Conservation (phyloP, 768 basidiomycete genomes). For the Kwoniella mangroviensis region DNA sequence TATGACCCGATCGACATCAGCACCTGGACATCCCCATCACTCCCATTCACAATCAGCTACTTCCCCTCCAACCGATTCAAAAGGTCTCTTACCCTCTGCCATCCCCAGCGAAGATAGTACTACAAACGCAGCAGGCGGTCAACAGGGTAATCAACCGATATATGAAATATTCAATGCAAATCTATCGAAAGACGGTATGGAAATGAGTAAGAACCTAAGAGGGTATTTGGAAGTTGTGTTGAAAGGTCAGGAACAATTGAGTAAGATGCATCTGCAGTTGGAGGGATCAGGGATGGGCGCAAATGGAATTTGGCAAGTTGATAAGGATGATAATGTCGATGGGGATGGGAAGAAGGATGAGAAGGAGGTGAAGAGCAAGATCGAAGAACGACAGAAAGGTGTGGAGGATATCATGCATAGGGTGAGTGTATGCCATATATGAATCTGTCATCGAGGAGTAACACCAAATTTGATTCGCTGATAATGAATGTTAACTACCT, state of each 20-base stretch:
- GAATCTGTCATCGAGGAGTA: no score
- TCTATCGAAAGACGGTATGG: constrained; percentile 28
- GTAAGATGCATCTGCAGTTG: constrained; percentile 44
- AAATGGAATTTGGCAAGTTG: constrained; percentile 21
- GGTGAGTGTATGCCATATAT: constrained; percentile 26
- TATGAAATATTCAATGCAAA: constrained; percentile 50
- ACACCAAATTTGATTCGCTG: not conserved
- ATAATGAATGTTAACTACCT: no score
- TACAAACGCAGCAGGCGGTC: not conserved
- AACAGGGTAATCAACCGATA: constrained; percentile 32
- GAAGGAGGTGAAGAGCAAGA: constrained; percentile 11
- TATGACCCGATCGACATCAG: constrained; percentile 14
- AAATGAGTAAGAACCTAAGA: constrained; percentile 40
- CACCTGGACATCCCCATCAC: constrained; percentile 18
- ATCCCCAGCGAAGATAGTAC: not conserved
- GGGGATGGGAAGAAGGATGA: constrained; percentile 1
- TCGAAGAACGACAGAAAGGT: constrained; percentile 38
- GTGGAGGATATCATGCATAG: constrained; percentile 50
- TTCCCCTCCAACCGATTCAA: not conserved
- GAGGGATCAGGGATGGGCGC: constrained; percentile 26
- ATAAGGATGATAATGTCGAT: constrained; percentile 7
- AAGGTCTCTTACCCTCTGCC: constrained; percentile 20
- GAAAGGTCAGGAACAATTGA: constrained; percentile 48
- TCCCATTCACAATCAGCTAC: not conserved
- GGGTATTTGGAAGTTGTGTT: constrained; percentile 46